Evolutionary conservation across 1,139 yeast species (phyloP).

Genomic region (Geotrichum candidum): DNA sequence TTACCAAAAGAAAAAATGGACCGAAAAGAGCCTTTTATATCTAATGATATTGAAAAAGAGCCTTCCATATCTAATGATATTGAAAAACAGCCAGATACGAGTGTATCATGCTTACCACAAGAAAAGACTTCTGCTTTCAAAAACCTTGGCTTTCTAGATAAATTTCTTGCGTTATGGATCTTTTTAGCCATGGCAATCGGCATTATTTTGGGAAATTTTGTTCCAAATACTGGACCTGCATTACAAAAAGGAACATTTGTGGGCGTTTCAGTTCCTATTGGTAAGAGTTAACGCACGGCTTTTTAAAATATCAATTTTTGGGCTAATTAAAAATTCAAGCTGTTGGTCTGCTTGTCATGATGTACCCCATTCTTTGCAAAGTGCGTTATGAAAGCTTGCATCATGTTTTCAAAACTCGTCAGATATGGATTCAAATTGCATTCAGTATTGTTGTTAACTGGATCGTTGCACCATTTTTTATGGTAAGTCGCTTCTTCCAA

Average conservation of each 20-base stretch:
- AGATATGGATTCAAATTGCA: slow-evolving; percentile 36
- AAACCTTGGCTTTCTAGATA: slow-evolving; percentile 24
- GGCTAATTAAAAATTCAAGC: slow-evolving; percentile 26
- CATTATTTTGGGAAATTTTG: slow-evolving; percentile 31
- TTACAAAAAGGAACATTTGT: slow-evolving; percentile 28
- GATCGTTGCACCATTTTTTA: slow-evolving; percentile 52
- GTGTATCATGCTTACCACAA: not conserved
- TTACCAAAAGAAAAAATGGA: not conserved
- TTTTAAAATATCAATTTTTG: not conserved
- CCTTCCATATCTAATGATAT: not conserved
- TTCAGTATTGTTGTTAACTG: slow-evolving; percentile 47
- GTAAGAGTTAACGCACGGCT: not conserved
- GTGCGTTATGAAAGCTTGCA: slow-evolving; percentile 46
- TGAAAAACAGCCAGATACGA: not conserved
- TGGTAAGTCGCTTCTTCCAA: slow-evolving; percentile 34
- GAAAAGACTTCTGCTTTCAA: slow-evolving; percentile 2
- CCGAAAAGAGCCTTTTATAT: not conserved
- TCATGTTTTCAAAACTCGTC: slow-evolving; percentile 25
- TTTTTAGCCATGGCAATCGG: slow-evolving; percentile 32
- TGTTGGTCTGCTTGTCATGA: slow-evolving; percentile 51
- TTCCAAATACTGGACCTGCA: slow-evolving; percentile 24
- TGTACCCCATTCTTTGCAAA: slow-evolving; percentile 53
- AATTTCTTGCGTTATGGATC: slow-evolving; percentile 31
- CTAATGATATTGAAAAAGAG: not conserved
- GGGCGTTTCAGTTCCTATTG: slow-evolving; percentile 40